Evolutionary conservation across 2,329 filamentous ascomycete genomes (phyloP), one percentile per base, ranked within the genome.

Genomic region (Bipolaris oryzae): DNA sequence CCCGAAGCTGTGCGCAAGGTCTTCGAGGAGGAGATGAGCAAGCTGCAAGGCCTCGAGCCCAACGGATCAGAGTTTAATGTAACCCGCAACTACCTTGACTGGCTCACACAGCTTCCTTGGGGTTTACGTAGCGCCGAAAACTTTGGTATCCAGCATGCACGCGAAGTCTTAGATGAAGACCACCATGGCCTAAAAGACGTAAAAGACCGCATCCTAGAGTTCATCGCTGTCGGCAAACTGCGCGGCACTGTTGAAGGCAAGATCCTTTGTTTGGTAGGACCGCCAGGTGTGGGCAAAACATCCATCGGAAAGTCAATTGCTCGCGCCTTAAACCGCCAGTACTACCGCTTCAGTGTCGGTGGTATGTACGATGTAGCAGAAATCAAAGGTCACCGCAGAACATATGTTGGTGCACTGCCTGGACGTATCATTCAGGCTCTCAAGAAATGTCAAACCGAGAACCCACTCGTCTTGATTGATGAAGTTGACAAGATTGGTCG

Each of bases 361-460:
- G 95, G 95, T 67, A 84, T 99, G 64, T 96, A 94, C 3, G 95
- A 99, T 77, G 96, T 99, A 62, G 95, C 95, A 16, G 95, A 99
- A 76, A 98, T 99, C 82, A 99, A 99, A 81, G 95, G 95, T 48
- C 95, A 99, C 76, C 86, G 95, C 69, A 86, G 95, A 68, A 99
- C 95, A 2, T 99, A 99, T 68, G 95, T 99, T 50, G 95, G 96
- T 61, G 95, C 95, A 23, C 81, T 99, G 34, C 95, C 95, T 3
- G 96, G 95, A 48, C 90, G 96, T 57, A 96, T 99, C 73, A 98
- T 99, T 60, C 96, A 99, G 77, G 95, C 95, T 0, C 81, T 99
- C 70, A 99, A 99, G 84, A 99, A 99, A 78, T 98, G 94, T 74
- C 93, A 98, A 79, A 99, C 95, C 0, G 96, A 99, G 78, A 99